phyloP scores from a whole-genome alignment of 768 basidiomycete genomes.

The Ramaria rubella region DNA sequence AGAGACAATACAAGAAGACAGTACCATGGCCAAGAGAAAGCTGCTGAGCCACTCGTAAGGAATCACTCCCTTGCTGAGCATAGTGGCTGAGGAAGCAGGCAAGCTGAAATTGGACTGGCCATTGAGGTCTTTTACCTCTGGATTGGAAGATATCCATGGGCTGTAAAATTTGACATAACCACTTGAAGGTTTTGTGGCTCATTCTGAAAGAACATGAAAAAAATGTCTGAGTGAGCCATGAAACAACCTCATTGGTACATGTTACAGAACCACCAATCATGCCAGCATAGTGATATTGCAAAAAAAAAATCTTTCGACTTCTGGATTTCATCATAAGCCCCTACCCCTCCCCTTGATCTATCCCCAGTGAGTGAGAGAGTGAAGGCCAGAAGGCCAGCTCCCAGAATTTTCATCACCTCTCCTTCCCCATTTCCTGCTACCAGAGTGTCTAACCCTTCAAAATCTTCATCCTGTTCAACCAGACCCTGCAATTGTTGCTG shows the following conservation, averaged over 20 bases:
- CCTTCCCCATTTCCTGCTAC: no score
- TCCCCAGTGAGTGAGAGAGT: no score
- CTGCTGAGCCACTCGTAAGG: slow-evolving; percentile 12
- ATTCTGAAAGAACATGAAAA: neutral
- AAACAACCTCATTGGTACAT: neutral
- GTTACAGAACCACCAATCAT: neutral
- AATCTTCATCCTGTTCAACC: no score
- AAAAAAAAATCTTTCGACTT: neutral
- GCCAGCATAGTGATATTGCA: neutral
- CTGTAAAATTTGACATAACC: neutral
- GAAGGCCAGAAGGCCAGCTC: no score
- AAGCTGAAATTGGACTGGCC: slow-evolving; percentile 19
- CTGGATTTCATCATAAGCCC: neutral
- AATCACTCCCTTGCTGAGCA: slow-evolving; percentile 16
- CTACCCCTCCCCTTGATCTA: neutral
- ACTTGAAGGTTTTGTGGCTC: neutral
- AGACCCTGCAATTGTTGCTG: no score
- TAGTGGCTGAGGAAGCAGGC: slow-evolving; percentile 19
- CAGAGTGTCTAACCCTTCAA: no score
- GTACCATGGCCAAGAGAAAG: slow-evolving; percentile 20
- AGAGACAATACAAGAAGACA: slow-evolving; percentile 16
- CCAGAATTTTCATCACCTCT: no score
- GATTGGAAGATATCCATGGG: slow-evolving; percentile 14
- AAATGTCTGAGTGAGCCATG: neutral
- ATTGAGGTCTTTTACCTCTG: slow-evolving; percentile 15